Base-by-base conservation (phyloP, 345 rosid genomes). In the Lepidium sativum region DNA sequence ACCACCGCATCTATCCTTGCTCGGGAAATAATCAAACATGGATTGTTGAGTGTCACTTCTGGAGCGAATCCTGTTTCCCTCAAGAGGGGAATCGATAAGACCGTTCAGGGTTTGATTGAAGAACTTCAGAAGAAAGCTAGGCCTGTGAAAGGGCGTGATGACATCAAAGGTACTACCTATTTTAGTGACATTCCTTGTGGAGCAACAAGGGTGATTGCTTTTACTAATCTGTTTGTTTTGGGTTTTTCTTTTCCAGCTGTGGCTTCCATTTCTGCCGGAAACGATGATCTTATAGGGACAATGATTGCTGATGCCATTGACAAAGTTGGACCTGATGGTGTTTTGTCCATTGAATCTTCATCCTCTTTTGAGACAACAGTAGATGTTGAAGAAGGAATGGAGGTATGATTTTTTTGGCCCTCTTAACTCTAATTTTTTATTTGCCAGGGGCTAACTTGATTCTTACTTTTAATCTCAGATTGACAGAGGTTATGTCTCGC, bases 261-360 rank as follows among this genome's bases (percentile, higher is more conserved):
- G 68, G 99, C 99, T 4, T 8, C 99, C 27, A 88, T 94, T 45
- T 94, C 99, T 60, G 85, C 99, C 73, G 99, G 99, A 71, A 94
- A 94, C 65, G 97, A 94, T 72, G 97, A 94, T 20, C 88, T 94
- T 38, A 81, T 94, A 23, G 99, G 99, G 27, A 65, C 91, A 50
- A 94, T 94, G 97, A 75, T 94, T 72, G 97, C 97, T 57, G 96
- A 91, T 81, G 97, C 97, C 63, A 94, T 94, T 71, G 96, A 94
- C 77, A 94, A 91, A 76, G 99, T 94, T 63, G 99, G 99, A 17
- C 96, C 99, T 66, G 99, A 91, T 79, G 99, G 97, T 77, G 99
- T 91, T 63, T 51, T 94, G 75, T 94, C 99, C 49, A 94, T 94
- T 67, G 97, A 94, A 72, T 94, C 97, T 33, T 94, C 99, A 12